Conservation (phyloP, 75 land plant genomes). For the Azolla pinnata region DNA sequence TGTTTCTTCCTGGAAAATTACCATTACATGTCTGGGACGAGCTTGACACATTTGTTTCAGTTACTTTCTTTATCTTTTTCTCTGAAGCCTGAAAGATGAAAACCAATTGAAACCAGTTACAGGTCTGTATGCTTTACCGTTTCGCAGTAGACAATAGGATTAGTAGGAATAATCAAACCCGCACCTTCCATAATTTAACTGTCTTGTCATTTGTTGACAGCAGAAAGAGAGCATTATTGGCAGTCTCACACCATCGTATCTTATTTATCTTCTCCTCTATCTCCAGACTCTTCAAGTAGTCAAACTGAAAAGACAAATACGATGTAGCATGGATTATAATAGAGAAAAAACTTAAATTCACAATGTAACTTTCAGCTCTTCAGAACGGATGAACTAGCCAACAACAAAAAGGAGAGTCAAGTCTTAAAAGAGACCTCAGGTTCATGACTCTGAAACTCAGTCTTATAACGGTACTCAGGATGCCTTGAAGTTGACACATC, state of each 20-base stretch:
- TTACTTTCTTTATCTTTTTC: conserved; percentile 68
- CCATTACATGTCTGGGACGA: conserved; percentile 44
- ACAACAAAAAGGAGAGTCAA: neutral
- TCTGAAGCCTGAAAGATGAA: conserved; percentile 62
- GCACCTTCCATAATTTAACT: conserved; percentile 88
- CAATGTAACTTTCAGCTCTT: neutral
- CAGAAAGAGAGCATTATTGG: conserved; percentile 84
- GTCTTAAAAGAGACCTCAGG: conserved; percentile 21
- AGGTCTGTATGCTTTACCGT: neutral
- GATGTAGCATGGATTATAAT: neutral
- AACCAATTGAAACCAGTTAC: too few relatives aligned
- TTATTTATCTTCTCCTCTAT: conserved; percentile 98
- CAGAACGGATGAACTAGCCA: neutral
- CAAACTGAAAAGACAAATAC: conserved; percentile 50
- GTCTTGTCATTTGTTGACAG: conserved; percentile 97
- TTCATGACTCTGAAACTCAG: conserved; percentile 42
- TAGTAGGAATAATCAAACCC: neutral
- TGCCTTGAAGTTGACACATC: conserved; percentile 25
- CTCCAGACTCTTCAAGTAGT: conserved; percentile 95
- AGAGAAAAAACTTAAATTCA: neutral
- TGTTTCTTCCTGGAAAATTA: conserved; percentile 28
- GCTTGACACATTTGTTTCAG: conserved; percentile 48
- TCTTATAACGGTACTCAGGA: conserved; percentile 38
- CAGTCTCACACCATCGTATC: conserved; percentile 86
- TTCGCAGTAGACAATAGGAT: neutral